Percentiles rank a stretch among this genome's conserved stretches.
Evolutionary conservation across 176 grass and related monocot species (phyloP).

Genomic region (Paspalum vaginatum): DNA sequence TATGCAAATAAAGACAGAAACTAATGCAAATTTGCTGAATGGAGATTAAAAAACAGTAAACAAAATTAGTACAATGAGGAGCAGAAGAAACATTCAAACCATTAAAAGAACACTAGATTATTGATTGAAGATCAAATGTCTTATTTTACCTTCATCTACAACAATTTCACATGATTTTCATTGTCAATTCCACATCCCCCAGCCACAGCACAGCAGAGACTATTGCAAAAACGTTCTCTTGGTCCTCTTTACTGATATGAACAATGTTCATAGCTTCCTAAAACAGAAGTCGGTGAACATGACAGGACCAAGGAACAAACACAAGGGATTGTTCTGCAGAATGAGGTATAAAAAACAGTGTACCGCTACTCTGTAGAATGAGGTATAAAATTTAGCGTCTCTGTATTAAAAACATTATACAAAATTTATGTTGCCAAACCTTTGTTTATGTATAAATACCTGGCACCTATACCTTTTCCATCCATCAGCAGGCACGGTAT

Average conservation of each 20-base stretch:
- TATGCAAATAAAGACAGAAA: background rate
- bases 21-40: conserved; percentile 13
- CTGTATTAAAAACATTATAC: no score
- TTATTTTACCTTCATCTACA: conserved; percentile 87
- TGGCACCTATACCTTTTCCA: no score
- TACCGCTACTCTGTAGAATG: no score
- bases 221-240: conserved; percentile 89
- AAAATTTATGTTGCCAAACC: no score
- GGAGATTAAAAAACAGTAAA: background rate
- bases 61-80: conserved; percentile 10
- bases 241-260: conserved; percentile 95
- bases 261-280: conserved; percentile 97
- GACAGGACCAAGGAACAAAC: conserved; percentile 6
- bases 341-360: conserved; percentile 21
- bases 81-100: background rate
- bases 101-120: conserved; percentile 13
- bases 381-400: no score
- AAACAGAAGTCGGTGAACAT: conserved; percentile 42
- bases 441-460: no score
- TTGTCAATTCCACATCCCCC: conserved; percentile 92
- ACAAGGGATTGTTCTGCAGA: conserved; percentile 28
- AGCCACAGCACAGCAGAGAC: conserved; percentile 90
- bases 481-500: no score
- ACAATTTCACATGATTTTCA: conserved; percentile 93
- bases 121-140: conserved; percentile 9